A percentile compares a stretch with the other conserved stretches of the same genome.
Conservation (phyloP, 2,329 filamentous ascomycete genomes). For the Xylaria hypoxylon region DNA sequence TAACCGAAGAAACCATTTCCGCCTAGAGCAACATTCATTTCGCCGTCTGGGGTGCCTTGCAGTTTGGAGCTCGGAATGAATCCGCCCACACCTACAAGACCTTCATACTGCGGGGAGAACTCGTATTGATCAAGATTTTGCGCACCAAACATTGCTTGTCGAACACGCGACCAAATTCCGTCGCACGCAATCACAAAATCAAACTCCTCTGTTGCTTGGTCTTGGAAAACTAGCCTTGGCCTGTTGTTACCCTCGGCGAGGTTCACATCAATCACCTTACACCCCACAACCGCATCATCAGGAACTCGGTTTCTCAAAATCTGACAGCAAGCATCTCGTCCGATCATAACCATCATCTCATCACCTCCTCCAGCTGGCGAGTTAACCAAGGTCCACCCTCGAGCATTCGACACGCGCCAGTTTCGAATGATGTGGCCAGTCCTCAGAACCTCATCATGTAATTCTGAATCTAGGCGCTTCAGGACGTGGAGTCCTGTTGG, state of each 20-base stretch:
- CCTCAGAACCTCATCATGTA: constrained; percentile 26
- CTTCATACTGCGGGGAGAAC: constrained; percentile 36
- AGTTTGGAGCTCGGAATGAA: constrained; percentile 35
- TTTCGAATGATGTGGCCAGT: constrained; percentile 34
- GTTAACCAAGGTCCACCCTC: constrained; percentile 32
- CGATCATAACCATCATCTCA: constrained; percentile 36
- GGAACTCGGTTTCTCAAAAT: constrained; percentile 31
- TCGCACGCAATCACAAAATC: constrained; percentile 37
- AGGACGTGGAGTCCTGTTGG: constrained; percentile 33
- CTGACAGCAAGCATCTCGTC: constrained; percentile 34
- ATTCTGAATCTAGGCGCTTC: constrained; percentile 21
- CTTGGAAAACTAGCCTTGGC: constrained; percentile 35
- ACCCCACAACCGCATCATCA: constrained; percentile 26
- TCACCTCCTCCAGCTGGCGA: constrained; percentile 14
- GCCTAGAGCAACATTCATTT: constrained; percentile 37
- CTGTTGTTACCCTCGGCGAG: constrained; percentile 30
- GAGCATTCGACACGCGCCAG: constrained; percentile 35
- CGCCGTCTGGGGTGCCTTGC: constrained; percentile 25
- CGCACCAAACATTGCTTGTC: constrained; percentile 33
- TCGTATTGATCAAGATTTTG: constrained; percentile 33
- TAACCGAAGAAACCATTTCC: constrained; percentile 39
- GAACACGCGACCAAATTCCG: constrained; percentile 34
- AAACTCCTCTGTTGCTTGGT: constrained; percentile 25
- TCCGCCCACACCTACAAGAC: constrained; percentile 34
- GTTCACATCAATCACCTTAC: constrained; percentile 34